phyloP scores from a whole-genome alignment of 225 moss, liverwort and hornwort genomes.

The Polytrichum commune region DNA sequence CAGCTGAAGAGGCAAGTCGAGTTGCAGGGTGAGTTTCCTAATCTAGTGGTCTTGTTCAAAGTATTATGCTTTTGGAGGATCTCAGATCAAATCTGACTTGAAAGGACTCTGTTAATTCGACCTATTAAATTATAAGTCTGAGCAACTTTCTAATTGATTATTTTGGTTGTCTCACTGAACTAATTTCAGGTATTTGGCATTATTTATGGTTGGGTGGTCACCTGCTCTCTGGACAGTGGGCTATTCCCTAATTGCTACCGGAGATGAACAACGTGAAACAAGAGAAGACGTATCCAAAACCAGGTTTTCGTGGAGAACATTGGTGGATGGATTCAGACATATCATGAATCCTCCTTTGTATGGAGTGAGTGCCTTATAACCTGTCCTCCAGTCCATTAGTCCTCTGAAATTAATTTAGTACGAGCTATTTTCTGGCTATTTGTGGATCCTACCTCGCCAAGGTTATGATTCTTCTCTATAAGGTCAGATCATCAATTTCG shows the following conservation, averaged over 20 bases:
- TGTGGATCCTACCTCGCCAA: no score
- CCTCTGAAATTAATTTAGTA: background rate
- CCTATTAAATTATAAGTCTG: no score
- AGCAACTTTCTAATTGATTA: no score
- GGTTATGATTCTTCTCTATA: no score
- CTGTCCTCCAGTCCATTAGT: background rate
- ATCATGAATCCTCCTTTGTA: constrained; percentile 89
- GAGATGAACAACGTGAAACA: constrained; percentile 52
- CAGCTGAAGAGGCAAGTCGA: constrained; percentile 69
- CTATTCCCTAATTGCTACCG: constrained; percentile 65
- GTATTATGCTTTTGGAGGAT: background rate
- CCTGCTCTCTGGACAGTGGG: constrained; percentile 86
- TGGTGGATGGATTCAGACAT: constrained; percentile 35
- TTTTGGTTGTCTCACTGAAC: background rate
- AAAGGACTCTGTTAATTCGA: no score
- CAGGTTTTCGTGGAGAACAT: constrained; percentile 26
- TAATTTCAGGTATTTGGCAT: constrained; percentile 71
- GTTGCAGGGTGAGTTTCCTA: constrained; percentile 66
- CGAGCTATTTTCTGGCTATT: background rate
- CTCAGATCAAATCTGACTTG: no score
- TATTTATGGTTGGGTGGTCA: constrained; percentile 94
- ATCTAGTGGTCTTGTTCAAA: background rate
- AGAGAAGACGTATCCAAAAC: constrained; percentile 15
- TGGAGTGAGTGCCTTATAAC: constrained; percentile 52
- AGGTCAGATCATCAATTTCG: background rate